Base-by-base conservation (phyloP, 345 rosid species). In the Aegle marmelos region DNA sequence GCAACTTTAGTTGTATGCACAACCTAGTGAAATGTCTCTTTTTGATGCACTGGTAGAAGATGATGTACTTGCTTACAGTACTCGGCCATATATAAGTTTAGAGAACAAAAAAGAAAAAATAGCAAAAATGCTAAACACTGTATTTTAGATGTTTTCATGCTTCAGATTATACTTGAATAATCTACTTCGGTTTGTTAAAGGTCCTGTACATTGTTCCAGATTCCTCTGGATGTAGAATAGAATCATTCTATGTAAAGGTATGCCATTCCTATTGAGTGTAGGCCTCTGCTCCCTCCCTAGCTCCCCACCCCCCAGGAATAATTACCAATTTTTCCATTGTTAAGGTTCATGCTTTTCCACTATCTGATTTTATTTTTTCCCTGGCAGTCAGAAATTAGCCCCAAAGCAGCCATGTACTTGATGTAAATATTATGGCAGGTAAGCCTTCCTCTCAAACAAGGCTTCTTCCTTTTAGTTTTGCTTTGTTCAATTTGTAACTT, bases 381-480 rank as follows among this genome's bases (percentile, higher is more conserved):
- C 31, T 39, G 86, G 82, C 89, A 92, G 99, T 86, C 97, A 31
- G 85, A 85, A 78, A 96, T 96, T 74, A 96, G 97, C 85, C 94
- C 97, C 54, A 94, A 94, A 87, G 97, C 93, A 10, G 84, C 88
- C 81, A 88, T 64, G 63, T 96, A 80, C 89, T 93, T 63, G 91
- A 96, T 73, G 93, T 97, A 70, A 87, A 89, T 91, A 89, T 84
- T 96, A 71, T 96, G 98, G 98, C 93, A 94, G 98, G 99, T 94
- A 37, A 33, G 75, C 59, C 68, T 81, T 73, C 81, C n/a, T 67
- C 45, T 19, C 22, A 37, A 53, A 13, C 27, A 0, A 33, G 10
- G 10, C 13, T 45, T 30, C 36, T 56, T 53, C 50, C 45, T 7
- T 22, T 65, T 28, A n/a, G 19, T 54, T 34, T 80, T 72, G 36